Evolutionary conservation across 495 filamentous ascomycete genomes (phyloP).

Genomic region (Sphaerosporella brunnea): DNA sequence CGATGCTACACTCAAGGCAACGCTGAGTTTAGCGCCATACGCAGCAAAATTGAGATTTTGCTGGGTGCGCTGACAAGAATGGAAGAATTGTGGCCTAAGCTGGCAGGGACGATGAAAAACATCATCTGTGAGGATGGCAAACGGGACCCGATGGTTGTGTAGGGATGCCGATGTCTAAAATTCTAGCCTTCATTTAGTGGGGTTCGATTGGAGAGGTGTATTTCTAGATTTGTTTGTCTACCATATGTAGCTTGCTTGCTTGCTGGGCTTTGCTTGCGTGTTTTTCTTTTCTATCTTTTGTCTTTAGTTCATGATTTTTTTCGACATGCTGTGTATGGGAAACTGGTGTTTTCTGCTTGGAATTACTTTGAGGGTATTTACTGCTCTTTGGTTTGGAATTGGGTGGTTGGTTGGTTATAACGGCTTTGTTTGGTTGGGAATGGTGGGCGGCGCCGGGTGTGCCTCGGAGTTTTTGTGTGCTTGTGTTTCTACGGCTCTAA

Average conservation of each 20-base stretch:
- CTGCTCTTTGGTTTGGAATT: background rate
- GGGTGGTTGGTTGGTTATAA: background rate
- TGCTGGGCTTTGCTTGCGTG: background rate
- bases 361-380: background rate
- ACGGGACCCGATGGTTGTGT: background rate
- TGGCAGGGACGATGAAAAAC: background rate
- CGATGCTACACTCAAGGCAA: background rate
- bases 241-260: no score
- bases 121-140: background rate
- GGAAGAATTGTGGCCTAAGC: background rate
- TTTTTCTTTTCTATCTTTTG: background rate
- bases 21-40: background rate
- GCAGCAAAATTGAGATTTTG: background rate
- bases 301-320: background rate
- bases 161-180: no score
- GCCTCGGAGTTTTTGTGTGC: background rate
- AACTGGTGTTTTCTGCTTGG: conserved; percentile 2
- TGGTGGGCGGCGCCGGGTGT: background rate
- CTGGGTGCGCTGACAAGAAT: background rate
- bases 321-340: background rate
- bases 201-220: no score
- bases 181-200: no score
- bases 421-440: background rate
- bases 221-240: background rate
- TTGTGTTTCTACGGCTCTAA: background rate